phyloP scores from a whole-genome alignment of 352 stramenopile species.

The Globisporangium camurandrum region DNA sequence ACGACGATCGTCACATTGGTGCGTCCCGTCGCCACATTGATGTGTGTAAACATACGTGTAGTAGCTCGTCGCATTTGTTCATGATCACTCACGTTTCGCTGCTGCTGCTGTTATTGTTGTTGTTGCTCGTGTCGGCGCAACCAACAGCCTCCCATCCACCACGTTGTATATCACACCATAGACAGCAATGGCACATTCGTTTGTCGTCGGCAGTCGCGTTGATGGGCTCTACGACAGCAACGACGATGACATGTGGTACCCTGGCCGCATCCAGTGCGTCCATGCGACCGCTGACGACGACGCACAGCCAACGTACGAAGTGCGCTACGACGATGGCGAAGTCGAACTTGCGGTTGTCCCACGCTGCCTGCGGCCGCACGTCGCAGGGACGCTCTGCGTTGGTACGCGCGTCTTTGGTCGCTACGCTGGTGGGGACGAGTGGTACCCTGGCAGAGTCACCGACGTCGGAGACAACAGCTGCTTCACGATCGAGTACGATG shows the following conservation, averaged over 20 bases:
- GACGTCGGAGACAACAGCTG: slow-evolving; percentile 52
- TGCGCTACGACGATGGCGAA: slow-evolving; percentile 77
- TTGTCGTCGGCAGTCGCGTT: slow-evolving; percentile 45
- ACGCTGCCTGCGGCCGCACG: slow-evolving; percentile 42
- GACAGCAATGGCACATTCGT: slow-evolving; percentile 12
- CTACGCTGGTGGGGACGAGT: slow-evolving; percentile 63
- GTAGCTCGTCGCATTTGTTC: no score
- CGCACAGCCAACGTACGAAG: slow-evolving; percentile 24
- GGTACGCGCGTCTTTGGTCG: slow-evolving; percentile 61
- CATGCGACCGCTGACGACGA: slow-evolving; percentile 13
- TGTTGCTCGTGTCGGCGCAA: no score
- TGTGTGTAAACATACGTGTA: not conserved
- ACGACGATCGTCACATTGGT: no score
- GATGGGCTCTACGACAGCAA: slow-evolving; percentile 81
- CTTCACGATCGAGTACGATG: slow-evolving; percentile 78
- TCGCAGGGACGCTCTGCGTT: slow-evolving; percentile 59
- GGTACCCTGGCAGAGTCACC: slow-evolving; percentile 53
- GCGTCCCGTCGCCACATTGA: not conserved
- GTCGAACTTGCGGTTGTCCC: slow-evolving; percentile 31
- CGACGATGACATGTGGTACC: slow-evolving; percentile 74
- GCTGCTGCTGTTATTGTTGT: no score
- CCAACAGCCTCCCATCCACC: no score
- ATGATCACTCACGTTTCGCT: no score
- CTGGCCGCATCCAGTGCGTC: slow-evolving; percentile 32
- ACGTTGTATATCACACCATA: no score